Percentiles rank a stretch among this genome's conserved stretches.
phyloP scores from a whole-genome alignment of 2,329 filamentous ascomycete species.

The Neonectria hederae region DNA sequence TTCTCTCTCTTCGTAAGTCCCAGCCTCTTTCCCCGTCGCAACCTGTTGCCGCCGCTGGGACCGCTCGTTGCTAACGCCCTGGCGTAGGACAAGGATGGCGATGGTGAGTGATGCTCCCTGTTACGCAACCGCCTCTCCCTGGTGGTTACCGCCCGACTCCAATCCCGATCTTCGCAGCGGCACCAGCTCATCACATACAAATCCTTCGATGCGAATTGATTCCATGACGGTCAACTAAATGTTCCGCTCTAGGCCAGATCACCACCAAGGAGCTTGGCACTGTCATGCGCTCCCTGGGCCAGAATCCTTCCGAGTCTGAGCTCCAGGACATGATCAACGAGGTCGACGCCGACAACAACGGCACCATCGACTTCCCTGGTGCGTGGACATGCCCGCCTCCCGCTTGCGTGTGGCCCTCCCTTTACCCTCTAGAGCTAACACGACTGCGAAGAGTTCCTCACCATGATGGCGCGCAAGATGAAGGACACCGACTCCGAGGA shows the following conservation, averaged over 20 bases:
- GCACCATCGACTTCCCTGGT: constrained; percentile 92
- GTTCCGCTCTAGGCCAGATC: constrained; percentile 74
- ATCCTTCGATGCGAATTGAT: constrained; percentile 18
- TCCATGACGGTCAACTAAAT: constrained; percentile 34
- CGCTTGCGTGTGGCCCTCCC: not conserved
- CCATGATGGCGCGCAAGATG: constrained; percentile 96
- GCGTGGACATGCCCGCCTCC: constrained; percentile 47
- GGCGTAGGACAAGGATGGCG: constrained; percentile 84
- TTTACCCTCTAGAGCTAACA: constrained; percentile 27
- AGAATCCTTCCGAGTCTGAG: constrained; percentile 90
- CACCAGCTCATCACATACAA: constrained; percentile 10
- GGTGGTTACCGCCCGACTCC: constrained; percentile 22
- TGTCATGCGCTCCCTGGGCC: constrained; percentile 89
- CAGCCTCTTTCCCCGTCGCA: constrained; percentile 3
- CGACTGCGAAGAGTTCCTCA: constrained; percentile 76
- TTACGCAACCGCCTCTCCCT: constrained; percentile 23
- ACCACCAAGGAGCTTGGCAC: constrained; percentile 91
- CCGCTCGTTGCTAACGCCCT: constrained; percentile 38
- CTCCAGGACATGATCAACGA: constrained; percentile 96
- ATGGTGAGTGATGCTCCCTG: constrained; percentile 71
- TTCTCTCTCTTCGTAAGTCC: constrained; percentile 98
- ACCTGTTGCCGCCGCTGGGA: constrained; percentile 3
- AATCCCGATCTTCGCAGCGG: constrained; percentile 18
- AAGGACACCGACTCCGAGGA: constrained; percentile 93
- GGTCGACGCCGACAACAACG: constrained; percentile 91